Evolutionary conservation across 495 filamentous ascomycete species (phyloP).

Genomic region (Aspergillus incahuasiensis): DNA sequence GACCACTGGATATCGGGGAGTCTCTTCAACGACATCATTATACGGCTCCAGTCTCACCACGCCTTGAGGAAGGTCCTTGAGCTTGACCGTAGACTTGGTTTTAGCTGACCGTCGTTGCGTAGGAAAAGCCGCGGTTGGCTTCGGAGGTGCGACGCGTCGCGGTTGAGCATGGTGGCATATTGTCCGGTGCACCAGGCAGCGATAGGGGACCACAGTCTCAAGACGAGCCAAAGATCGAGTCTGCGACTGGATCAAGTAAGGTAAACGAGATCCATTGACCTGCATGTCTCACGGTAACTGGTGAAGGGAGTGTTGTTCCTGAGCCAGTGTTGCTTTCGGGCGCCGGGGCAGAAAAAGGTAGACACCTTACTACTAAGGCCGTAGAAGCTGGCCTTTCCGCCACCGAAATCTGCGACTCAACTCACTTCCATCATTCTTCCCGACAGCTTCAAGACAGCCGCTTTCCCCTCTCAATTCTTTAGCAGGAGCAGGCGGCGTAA

Average conservation of each 20-base stretch:
- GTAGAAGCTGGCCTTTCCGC: slow-evolving; percentile 32
- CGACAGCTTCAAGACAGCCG: slow-evolving; percentile 18
- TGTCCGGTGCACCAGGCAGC: slow-evolving; percentile 23
- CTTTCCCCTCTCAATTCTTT: slow-evolving; percentile 12
- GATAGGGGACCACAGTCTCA: slow-evolving; percentile 7
- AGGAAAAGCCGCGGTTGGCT: slow-evolving; percentile 11
- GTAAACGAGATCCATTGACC: slow-evolving; percentile 19
- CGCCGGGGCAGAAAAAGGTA: slow-evolving; percentile 7
- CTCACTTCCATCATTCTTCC: slow-evolving; percentile 20
- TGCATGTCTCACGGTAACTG: slow-evolving; percentile 7
- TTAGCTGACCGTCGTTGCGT: slow-evolving; percentile 39
- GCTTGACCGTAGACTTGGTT: slow-evolving; percentile 50
- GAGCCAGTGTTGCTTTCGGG: neutral
- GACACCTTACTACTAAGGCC: slow-evolving; percentile 13
- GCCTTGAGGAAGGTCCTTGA: slow-evolving; percentile 65
- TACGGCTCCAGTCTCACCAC: slow-evolving; percentile 44
- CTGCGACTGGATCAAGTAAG: slow-evolving; percentile 9
- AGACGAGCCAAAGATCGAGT: neutral
- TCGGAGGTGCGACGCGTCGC: slow-evolving; percentile 15
- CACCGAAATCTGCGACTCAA: slow-evolving; percentile 41
- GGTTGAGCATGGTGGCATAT: slow-evolving; percentile 35
- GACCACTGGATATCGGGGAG: slow-evolving; percentile 74
- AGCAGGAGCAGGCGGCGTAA: slow-evolving; percentile 30
- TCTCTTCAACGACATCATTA: slow-evolving; percentile 42
- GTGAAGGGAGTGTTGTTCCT: neutral